Conservation (phyloP, 2,329 filamentous ascomycete genomes). For the Aureobasidium sp. region DNA sequence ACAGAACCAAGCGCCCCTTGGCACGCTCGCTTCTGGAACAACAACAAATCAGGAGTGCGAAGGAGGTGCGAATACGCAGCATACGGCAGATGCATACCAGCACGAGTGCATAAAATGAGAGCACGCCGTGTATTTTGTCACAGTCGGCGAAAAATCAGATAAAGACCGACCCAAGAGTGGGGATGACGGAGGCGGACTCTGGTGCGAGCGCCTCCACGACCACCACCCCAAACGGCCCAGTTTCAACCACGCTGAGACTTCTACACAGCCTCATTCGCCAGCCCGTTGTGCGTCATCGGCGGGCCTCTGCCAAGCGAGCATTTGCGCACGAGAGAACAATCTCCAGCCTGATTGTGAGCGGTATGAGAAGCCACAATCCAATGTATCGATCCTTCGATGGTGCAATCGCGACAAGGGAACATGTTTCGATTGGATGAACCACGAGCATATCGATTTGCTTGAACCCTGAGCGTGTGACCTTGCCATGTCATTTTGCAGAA, state of each 20-base stretch:
- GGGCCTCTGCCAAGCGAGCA: background rate
- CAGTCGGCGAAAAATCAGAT: background rate
- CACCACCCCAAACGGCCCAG: background rate
- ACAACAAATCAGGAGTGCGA: background rate
- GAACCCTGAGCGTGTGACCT: background rate
- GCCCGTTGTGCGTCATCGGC: constrained; percentile 1
- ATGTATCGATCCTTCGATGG: background rate
- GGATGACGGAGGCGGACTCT: background rate
- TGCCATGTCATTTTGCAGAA: background rate
- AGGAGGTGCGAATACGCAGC: background rate
- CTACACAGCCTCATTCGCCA: constrained; percentile 8
- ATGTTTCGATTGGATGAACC: constrained; percentile 1
- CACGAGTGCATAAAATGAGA: too few relatives aligned
- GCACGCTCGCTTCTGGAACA: background rate
- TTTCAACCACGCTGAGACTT: background rate
- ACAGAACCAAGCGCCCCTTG: background rate
- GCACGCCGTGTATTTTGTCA: background rate
- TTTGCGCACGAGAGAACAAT: background rate
- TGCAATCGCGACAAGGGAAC: background rate
- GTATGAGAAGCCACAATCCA: background rate
- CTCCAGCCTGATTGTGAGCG: background rate
- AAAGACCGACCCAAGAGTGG: background rate
- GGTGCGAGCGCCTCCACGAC: background rate
- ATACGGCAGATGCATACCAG: too few relatives aligned
- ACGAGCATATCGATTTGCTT: background rate